Evolutionary conservation across 2,329 filamentous ascomycete genomes (phyloP), one percentile per base, ranked within the genome.

Genomic region (Penicillium occitanis): DNA sequence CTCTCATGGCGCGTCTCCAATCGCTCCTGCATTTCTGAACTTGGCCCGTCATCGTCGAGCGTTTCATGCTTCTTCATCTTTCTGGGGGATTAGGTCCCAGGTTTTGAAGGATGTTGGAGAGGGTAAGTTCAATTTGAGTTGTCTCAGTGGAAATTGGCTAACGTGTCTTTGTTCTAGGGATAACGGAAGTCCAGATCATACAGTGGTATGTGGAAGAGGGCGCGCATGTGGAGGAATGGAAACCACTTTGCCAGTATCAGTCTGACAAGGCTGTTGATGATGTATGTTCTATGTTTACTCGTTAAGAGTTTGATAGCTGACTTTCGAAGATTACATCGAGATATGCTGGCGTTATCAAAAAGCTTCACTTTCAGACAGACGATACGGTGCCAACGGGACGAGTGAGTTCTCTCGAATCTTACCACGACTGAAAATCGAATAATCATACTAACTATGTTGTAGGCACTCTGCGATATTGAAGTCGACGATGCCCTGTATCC

Each of bases 121-220:
- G 71, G 79, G 78, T 80, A 68, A 61, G 73, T 48, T 46, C 22
- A 30, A 33, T n/a, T 28, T 1, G 3, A 30, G 13, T 7, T 35
- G 35, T 10, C n/a, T 5, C 40, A 30, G 13, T 17, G 42, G 33
- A 44, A 64, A 65, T n/a, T 5, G 11, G 50, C 65, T 67, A 17
- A 65, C 8, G n/a, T 25, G 61, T 40, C 25, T 8, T 40, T 17
- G 35, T 17, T 51, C 19, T 33, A 95, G 95, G 95, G 64, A 99
- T 98, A 74, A 93, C 95, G 76, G 95, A 99, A 81, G 97, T 95
- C 75, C 95, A 99, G 80, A 92, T 99, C 74, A 98, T 98, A 74
- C 95, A 99, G 83, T 99, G 95, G 95, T 99, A 98, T 77, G 94
- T 99, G 70, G 91, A 97, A 80, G 93, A 96, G 60, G 94, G 93